These are phyloP conservation scores for Pestalotiopsis fici DNA, from an alignment of 2,329 filamentous ascomycete genomes.

Conservation along the genomic window DNA sequence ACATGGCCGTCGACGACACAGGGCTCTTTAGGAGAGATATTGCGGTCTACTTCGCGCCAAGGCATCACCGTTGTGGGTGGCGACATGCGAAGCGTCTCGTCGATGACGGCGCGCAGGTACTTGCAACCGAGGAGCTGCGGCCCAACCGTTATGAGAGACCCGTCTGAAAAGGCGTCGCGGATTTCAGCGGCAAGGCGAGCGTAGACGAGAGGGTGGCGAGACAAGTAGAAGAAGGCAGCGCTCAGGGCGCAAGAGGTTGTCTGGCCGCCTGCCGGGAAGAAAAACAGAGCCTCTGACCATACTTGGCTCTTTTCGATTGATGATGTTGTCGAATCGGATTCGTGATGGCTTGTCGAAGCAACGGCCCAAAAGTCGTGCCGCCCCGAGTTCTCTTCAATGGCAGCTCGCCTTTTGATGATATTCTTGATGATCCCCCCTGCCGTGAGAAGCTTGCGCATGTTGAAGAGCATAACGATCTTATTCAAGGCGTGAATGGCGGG, in stretches of 20 bases:
- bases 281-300: slow-evolving; percentile 8
- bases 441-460: neutral
- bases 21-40: too few relatives aligned
- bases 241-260: slow-evolving; percentile 31
- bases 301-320: neutral
- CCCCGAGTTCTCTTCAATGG: too few relatives aligned
- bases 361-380: too few relatives aligned
- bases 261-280: slow-evolving; percentile 17
- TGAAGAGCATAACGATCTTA: neutral
- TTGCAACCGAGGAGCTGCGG: too few relatives aligned
- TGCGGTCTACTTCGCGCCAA: too few relatives aligned
- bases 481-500: neutral
- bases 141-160: too few relatives aligned
- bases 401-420: neutral
- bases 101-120: slow-evolving; percentile 15
- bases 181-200: slow-evolving; percentile 26
- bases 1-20: too few relatives aligned
- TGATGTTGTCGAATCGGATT: too few relatives aligned
- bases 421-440: neutral
- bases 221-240: slow-evolving; percentile 35
- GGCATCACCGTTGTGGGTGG: too few relatives aligned
- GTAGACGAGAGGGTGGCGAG: slow-evolving; percentile 25
- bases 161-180: too few relatives aligned
- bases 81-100: slow-evolving; percentile 11
- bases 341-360: too few relatives aligned